These are phyloP conservation scores for Macrotyloma uniflorum DNA, from an alignment of 306 rosid genomes.

Conservation along the genomic window DNA sequence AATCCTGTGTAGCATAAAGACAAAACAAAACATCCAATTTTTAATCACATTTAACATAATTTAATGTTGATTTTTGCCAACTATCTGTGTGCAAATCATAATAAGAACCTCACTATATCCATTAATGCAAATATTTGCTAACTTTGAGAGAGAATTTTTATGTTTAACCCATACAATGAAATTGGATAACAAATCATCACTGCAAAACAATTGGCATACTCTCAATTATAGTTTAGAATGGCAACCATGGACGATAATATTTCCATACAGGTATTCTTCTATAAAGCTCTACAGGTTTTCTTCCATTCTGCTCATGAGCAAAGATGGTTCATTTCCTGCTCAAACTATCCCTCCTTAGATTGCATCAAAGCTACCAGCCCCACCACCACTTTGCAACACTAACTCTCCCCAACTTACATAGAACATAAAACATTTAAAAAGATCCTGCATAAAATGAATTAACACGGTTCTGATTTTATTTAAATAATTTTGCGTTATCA, in stretches of 20 bases:
- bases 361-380: background rate
- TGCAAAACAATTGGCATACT: slow-evolving; percentile 8
- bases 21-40: slow-evolving; percentile 13
- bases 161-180: background rate
- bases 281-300: background rate
- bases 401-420: background rate
- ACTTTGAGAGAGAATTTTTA: background rate
- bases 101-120: background rate
- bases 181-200: background rate
- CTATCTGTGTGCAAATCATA: background rate
- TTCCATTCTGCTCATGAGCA: slow-evolving; percentile 7
- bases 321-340: slow-evolving; percentile 12
- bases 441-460: background rate
- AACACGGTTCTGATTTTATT: background rate
- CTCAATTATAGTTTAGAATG: slow-evolving; percentile 5
- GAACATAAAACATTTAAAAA: background rate
- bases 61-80: slow-evolving; percentile 12
- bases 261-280: slow-evolving; percentile 7
- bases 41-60: background rate
- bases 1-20: background rate
- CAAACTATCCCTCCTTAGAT: background rate
- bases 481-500: background rate
- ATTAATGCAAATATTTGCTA: background rate
- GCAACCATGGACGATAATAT: slow-evolving; percentile 10
- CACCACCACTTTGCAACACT: background rate